Evolutionary conservation across 2,329 filamentous ascomycete genomes (phyloP).

Genomic region (Rhinocladiella similis): DNA sequence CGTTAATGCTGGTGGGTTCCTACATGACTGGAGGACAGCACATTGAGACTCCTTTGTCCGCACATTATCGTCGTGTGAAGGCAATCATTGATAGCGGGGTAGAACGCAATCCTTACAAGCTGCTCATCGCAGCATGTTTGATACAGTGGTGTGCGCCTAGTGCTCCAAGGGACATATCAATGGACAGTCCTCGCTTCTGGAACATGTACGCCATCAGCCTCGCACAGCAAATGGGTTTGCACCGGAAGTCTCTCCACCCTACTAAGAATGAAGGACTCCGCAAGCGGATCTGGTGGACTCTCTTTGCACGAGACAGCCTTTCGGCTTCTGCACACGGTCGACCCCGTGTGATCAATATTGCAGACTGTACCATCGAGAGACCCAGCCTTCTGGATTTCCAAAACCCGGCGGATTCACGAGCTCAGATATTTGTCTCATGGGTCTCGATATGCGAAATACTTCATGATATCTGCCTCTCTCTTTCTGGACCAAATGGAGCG

Average conservation of each 20-base stretch:
- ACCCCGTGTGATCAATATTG: slow-evolving; percentile 12
- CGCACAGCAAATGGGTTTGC: slow-evolving; percentile 18
- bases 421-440: slow-evolving; percentile 19
- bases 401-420: slow-evolving; percentile 9
- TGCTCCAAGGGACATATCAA: slow-evolving; percentile 18
- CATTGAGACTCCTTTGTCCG: not conserved
- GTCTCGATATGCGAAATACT: slow-evolving; percentile 13
- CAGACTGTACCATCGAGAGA: slow-evolving; percentile 11
- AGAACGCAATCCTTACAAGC: slow-evolving; percentile 16
- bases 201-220: slow-evolving; percentile 14
- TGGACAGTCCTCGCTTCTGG: slow-evolving; percentile 17
- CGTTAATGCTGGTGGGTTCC: slow-evolving; percentile 8
- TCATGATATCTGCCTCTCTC: slow-evolving; percentile 14
- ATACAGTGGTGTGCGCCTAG: slow-evolving; percentile 18
- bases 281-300: slow-evolving; percentile 17
- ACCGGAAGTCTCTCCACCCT: slow-evolving; percentile 7
- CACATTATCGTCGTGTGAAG: slow-evolving; percentile 15
- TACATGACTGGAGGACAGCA: slow-evolving; percentile 6
- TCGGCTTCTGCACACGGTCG: slow-evolving; percentile 19
- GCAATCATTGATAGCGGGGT: slow-evolving; percentile 15
- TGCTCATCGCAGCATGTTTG: slow-evolving; percentile 15
- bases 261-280: slow-evolving; percentile 7
- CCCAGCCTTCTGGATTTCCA: slow-evolving; percentile 17
- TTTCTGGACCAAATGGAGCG: slow-evolving; percentile 8
- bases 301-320: slow-evolving; percentile 18